phyloP scores from a whole-genome alignment of 345 rosid species.

The Viola odorata region DNA sequence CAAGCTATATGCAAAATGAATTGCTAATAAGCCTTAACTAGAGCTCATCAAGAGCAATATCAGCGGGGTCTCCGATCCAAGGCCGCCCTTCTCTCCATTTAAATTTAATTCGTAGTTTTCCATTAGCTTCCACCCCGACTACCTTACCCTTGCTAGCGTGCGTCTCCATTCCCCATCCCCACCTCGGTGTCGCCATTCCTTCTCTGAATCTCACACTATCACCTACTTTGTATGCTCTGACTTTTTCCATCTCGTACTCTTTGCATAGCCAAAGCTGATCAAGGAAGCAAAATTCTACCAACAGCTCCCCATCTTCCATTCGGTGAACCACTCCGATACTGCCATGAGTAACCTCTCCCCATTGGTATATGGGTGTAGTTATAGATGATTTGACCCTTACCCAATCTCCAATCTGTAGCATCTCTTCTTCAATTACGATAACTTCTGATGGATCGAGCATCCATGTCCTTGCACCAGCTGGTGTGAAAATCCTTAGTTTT shows the following conservation, averaged over 20 bases:
- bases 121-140: constrained; percentile 94
- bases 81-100: constrained; percentile 97
- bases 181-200: constrained; percentile 70
- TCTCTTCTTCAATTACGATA: constrained; percentile 75
- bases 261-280: constrained; percentile 95
- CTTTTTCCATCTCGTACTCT: constrained; percentile 70
- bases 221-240: constrained; percentile 64
- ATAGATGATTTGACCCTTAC: constrained; percentile 63
- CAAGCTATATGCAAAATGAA: background rate
- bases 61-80: constrained; percentile 98
- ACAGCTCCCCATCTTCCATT: constrained; percentile 69
- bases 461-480: constrained; percentile 89
- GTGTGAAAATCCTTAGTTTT: constrained; percentile 84
- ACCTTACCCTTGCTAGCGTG: constrained; percentile 82
- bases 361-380: constrained; percentile 72
- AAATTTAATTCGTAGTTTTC: constrained; percentile 80
- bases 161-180: constrained; percentile 99
- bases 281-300: constrained; percentile 82
- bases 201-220: constrained; percentile 75
- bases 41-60: constrained; percentile 57
- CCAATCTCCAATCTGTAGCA: constrained; percentile 83
- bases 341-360: constrained; percentile 93
- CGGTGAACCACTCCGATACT: constrained; percentile 90
- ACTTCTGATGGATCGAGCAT: constrained; percentile 95
- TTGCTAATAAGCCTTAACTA: background rate